Percentiles rank a stretch among this genome's conserved stretches.
Evolutionary conservation across 2,329 filamentous ascomycete genomes (phyloP).

Genomic region (Microdochium trichocladiopsis): DNA sequence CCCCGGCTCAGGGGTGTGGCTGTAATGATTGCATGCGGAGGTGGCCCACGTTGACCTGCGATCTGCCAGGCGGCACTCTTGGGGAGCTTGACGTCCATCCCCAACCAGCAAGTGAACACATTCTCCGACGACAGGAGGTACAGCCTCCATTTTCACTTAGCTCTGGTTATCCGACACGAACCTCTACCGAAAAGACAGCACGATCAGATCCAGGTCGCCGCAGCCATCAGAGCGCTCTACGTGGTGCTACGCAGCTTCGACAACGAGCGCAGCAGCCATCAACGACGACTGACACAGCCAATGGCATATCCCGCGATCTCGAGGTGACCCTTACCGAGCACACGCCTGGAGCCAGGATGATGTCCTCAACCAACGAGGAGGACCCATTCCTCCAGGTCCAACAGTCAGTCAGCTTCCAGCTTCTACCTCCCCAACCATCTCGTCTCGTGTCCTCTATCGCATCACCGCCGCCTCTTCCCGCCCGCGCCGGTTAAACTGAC

Average conservation of each 20-base stretch:
- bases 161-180: no score
- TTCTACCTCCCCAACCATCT: slow-evolving; percentile 2
- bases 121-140: no score
- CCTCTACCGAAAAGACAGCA: no score
- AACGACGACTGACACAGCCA: not conserved
- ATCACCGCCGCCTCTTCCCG: not conserved
- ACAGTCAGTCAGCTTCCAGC: slow-evolving; percentile 40
- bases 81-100: no score
- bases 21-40: not conserved
- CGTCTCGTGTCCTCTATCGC: not conserved
- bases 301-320: not conserved
- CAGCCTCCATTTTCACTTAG: no score
- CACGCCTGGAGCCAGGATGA: slow-evolving; percentile 37
- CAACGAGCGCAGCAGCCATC: not conserved
- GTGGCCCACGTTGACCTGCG: not conserved
- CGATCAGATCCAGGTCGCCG: no score
- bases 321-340: not conserved
- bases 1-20: not conserved
- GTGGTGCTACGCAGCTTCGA: not conserved
- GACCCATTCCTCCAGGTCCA: slow-evolving; percentile 69
- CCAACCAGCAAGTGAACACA: no score
- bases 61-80: no score
- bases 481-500: slow-evolving; percentile 7
- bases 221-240: no score
- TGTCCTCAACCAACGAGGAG: slow-evolving; percentile 61